phyloP scores from a whole-genome alignment of 2,329 filamentous ascomycete genomes.

The Laburnicola sp. region DNA sequence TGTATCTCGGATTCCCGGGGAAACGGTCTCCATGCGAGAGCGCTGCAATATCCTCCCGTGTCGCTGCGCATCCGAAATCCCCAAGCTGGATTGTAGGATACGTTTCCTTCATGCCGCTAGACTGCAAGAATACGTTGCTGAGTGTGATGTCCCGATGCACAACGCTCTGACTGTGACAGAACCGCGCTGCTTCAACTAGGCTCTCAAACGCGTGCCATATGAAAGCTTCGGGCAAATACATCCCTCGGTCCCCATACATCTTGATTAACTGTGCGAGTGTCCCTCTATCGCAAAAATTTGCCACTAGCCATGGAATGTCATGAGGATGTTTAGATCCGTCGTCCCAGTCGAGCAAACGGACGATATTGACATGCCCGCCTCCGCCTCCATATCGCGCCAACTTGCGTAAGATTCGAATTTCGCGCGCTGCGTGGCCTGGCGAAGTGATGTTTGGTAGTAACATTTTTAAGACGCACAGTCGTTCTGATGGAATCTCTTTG shows the following conservation, averaged over 20 bases:
- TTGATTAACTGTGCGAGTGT: background rate
- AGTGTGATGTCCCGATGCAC: conserved; percentile 4
- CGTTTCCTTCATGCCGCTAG: background rate
- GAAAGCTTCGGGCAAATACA: conserved; percentile 2
- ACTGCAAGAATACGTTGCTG: background rate
- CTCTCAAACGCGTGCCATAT: conserved; percentile 1
- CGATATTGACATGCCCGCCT: background rate
- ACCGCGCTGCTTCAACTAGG: conserved; percentile 1
- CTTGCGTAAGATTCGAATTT: background rate
- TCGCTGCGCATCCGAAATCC: conserved; percentile 3
- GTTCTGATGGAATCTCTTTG: background rate
- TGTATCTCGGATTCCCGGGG: background rate
- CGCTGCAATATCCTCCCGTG: background rate
- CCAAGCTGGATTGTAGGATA: background rate
- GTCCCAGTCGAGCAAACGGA: background rate
- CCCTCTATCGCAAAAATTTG: background rate
- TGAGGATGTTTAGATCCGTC: background rate
- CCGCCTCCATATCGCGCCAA: background rate
- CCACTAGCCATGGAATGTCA: conserved; percentile 2
- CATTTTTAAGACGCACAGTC: background rate
- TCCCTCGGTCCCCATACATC: background rate
- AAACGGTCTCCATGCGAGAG: background rate
- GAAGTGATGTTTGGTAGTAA: background rate
- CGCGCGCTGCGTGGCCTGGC: background rate
- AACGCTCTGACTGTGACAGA: background rate